Conservation (phyloP, 1,284 basidiomycete genomes). For the Sporisorium graminicola region DNA sequence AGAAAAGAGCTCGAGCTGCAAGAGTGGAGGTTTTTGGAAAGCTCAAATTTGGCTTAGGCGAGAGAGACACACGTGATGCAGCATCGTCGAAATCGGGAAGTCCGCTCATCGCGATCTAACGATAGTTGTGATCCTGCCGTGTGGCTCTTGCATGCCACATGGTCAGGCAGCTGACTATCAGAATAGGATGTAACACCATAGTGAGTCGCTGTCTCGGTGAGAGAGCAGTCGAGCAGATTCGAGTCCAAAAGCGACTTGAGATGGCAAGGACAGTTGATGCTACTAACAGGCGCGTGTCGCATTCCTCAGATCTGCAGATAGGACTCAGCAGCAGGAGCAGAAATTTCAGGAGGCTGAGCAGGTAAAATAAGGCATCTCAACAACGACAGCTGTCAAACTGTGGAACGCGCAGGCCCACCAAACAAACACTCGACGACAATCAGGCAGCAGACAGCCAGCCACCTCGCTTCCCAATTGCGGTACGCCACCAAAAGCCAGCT, state of each 20-base stretch:
- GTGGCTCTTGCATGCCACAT: too few relatives aligned
- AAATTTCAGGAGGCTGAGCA: slow-evolving; percentile 11
- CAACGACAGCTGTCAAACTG: slow-evolving; percentile 18
- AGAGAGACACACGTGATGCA: background rate
- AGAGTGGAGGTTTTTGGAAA: background rate
- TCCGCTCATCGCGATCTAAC: background rate
- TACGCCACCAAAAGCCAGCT: background rate
- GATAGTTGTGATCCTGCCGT: too few relatives aligned
- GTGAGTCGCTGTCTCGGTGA: background rate
- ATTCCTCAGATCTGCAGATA: slow-evolving; percentile 26
- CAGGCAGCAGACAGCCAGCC: background rate
- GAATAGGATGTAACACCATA: background rate
- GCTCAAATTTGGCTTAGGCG: slow-evolving; percentile 1
- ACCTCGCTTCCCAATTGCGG: background rate
- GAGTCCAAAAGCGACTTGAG: background rate
- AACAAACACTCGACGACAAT: background rate
- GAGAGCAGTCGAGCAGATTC: background rate
- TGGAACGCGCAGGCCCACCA: background rate
- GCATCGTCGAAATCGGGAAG: background rate
- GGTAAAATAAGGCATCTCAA: background rate
- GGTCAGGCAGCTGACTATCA: background rate
- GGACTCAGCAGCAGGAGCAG: slow-evolving; percentile 1
- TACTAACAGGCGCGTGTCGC: slow-evolving; percentile 14
- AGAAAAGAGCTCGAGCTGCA: background rate
- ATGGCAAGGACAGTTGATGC: background rate